A percentile compares a stretch with the other conserved stretches of the same genome.
phyloP scores from a whole-genome alignment of 169 alveolate genomes.

The Eimeria sp. region DNA sequence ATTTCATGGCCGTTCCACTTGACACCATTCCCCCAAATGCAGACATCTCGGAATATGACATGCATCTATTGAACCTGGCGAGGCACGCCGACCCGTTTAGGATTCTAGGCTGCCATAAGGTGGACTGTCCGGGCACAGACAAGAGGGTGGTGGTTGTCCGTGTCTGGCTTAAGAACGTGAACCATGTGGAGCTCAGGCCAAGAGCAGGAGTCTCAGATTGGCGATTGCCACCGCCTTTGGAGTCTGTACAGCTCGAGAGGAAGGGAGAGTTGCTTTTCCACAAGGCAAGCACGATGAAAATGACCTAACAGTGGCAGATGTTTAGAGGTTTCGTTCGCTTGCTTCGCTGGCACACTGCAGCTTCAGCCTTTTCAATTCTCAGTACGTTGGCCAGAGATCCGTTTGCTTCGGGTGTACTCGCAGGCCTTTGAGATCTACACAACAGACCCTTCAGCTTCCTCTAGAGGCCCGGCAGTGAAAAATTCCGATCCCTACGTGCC shows the following conservation, averaged over 20 bases:
- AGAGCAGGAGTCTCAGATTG: slow-evolving; percentile 57
- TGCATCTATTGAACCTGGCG: slow-evolving; percentile 74
- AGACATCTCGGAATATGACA: slow-evolving; percentile 64
- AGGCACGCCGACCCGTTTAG: slow-evolving; percentile 77
- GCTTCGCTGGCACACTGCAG: not conserved
- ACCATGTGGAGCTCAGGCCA: slow-evolving; percentile 55
- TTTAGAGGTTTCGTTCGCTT: not conserved
- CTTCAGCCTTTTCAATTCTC: not conserved
- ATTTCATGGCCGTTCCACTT: slow-evolving; percentile 73
- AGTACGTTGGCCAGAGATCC: no score
- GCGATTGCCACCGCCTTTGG: slow-evolving; percentile 29
- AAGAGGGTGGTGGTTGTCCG: slow-evolving; percentile 47
- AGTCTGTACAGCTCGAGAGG: slow-evolving; percentile 33
- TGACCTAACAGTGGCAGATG: not conserved
- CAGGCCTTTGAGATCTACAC: slow-evolving; percentile 61
- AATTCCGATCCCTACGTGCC: slow-evolving; percentile 54
- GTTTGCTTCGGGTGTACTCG: not conserved
- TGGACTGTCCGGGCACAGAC: slow-evolving; percentile 13
- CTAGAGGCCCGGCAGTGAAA: slow-evolving; percentile 43
- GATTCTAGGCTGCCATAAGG: slow-evolving; percentile 76
- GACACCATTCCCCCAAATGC: slow-evolving; percentile 52
- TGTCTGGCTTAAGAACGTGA: slow-evolving; percentile 50
- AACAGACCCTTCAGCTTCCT: slow-evolving; percentile 47
- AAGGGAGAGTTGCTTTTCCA: slow-evolving; percentile 34
- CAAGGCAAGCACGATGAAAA: slow-evolving; percentile 18